Evolutionary conservation across 2,329 filamentous ascomycete genomes (phyloP).

Genomic region (Knufia petricola): DNA sequence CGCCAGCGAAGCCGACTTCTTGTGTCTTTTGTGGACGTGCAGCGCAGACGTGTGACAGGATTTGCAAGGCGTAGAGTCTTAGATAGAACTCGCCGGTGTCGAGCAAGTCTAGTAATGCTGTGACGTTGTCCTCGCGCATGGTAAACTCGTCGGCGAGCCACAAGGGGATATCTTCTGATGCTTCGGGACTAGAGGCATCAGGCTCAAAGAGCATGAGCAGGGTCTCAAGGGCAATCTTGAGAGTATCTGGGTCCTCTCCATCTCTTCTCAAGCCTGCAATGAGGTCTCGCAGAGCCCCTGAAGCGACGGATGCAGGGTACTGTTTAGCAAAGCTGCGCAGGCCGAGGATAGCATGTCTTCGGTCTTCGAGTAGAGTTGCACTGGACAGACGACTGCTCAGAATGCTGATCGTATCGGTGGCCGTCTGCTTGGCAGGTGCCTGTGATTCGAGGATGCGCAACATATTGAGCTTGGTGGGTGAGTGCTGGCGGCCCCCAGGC

Average conservation of each 20-base stretch:
- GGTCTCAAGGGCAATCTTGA: constrained; percentile 91
- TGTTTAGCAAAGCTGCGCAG: constrained; percentile 93
- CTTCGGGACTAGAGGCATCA: constrained; percentile 49
- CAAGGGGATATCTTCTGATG: constrained; percentile 82
- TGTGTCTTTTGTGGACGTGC: constrained; percentile 86
- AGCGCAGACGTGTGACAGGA: constrained; percentile 74
- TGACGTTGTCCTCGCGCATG: constrained; percentile 94
- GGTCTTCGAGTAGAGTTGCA: constrained; percentile 86
- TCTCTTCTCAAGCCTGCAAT: constrained; percentile 80
- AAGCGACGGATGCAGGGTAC: constrained; percentile 90
- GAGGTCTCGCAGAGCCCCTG: constrained; percentile 77
- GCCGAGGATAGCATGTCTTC: constrained; percentile 83
- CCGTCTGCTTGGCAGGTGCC: constrained; percentile 90
- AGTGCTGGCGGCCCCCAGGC: background rate
- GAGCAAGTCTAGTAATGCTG: constrained; percentile 76
- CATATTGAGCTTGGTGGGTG: constrained; percentile 35
- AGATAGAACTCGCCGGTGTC: constrained; percentile 83
- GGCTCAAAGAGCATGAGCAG: constrained; percentile 82
- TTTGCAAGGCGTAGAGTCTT: constrained; percentile 79
- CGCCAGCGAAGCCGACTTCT: constrained; percentile 84
- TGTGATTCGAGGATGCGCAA: constrained; percentile 54
- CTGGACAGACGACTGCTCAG: constrained; percentile 79
- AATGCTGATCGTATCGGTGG: constrained; percentile 84
- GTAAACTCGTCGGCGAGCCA: constrained; percentile 98
- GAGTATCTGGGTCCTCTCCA: constrained; percentile 88